Percentiles rank a stretch among this genome's conserved stretches.
Conservation (phyloP, 2,329 filamentous ascomycete genomes). For the Arthroderma sp. region DNA sequence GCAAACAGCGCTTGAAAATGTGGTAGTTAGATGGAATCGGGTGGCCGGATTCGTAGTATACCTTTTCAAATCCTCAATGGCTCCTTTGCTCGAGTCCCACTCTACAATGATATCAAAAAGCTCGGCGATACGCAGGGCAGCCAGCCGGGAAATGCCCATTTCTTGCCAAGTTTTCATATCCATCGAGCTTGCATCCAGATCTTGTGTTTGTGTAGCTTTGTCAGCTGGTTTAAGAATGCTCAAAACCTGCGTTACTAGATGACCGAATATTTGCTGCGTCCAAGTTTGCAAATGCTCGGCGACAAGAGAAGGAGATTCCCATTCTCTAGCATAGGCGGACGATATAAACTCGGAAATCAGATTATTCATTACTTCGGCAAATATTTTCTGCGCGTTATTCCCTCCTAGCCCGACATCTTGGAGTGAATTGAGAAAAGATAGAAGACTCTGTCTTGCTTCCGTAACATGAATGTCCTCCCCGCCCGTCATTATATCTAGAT, state of each 20-base stretch:
- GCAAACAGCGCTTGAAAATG: slow-evolving; percentile 41
- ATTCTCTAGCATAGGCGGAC: slow-evolving; percentile 44
- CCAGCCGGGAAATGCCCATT: slow-evolving; percentile 42
- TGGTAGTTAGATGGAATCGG: slow-evolving; percentile 41
- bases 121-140: slow-evolving; percentile 41
- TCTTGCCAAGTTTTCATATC: slow-evolving; percentile 43
- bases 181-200: slow-evolving; percentile 22
- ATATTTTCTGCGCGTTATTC: slow-evolving; percentile 41
- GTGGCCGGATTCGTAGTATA: slow-evolving; percentile 41
- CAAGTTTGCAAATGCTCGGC: slow-evolving; percentile 40
- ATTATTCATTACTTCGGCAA: slow-evolving; percentile 45
- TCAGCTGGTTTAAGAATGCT: slow-evolving; percentile 23
- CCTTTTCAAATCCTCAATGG: slow-evolving; percentile 47
- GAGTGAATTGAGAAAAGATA: slow-evolving; percentile 32
- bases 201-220: slow-evolving; percentile 12
- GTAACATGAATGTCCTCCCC: slow-evolving; percentile 17
- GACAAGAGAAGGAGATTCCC: slow-evolving; percentile 38
- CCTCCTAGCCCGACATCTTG: slow-evolving; percentile 43
- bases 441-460: slow-evolving; percentile 21
- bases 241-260: slow-evolving; percentile 38
- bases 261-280: slow-evolving; percentile 42
- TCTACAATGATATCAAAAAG: slow-evolving; percentile 50
- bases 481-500: slow-evolving; percentile 22
- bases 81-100: slow-evolving; percentile 46
- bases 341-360: slow-evolving; percentile 44